These are phyloP conservation scores for Solanum medicagineum DNA, from an alignment of 257 asterid species.

Conservation along the genomic window DNA sequence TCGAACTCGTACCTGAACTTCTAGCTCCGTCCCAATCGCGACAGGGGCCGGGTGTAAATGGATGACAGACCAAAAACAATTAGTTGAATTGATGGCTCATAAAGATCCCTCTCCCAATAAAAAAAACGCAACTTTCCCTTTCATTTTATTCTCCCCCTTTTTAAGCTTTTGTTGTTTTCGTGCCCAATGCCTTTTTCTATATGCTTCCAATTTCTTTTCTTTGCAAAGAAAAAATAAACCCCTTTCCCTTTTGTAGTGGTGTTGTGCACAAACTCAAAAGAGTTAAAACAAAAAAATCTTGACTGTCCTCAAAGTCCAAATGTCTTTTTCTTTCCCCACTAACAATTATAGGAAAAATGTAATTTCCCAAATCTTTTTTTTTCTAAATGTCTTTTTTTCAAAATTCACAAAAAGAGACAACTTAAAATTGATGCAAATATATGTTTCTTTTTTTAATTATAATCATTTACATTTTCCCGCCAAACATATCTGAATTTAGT, in stretches of 20 bases:
- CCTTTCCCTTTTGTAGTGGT: slow-evolving; percentile 9
- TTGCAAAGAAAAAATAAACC: background rate
- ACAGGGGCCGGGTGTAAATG: slow-evolving; percentile 17
- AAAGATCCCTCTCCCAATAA: slow-evolving; percentile 24
- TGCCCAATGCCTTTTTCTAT: background rate
- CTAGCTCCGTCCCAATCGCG: background rate
- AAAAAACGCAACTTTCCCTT: background rate
- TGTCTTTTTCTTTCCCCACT: slow-evolving; percentile 36
- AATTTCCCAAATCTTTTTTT: slow-evolving; percentile 7
- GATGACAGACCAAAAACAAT: slow-evolving; percentile 45
- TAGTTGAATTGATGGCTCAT: slow-evolving; percentile 38
- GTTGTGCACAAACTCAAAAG: slow-evolving; percentile 29
- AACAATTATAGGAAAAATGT: slow-evolving; percentile 3
- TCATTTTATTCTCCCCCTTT: background rate
- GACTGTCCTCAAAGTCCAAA: slow-evolving; percentile 45
- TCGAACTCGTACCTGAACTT: too few relatives aligned
- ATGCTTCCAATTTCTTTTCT: background rate
- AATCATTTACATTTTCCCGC: background rate
- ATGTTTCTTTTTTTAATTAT: background rate
- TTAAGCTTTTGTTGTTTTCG: background rate
- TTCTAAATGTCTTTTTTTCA: background rate
- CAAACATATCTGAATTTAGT: background rate
- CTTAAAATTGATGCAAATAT: background rate
- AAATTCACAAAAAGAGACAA: background rate
- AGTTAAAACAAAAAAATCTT: slow-evolving; percentile 16